Percentiles rank a stretch among this genome's conserved stretches.
phyloP scores from a whole-genome alignment of 768 basidiomycete genomes.

The Amanita phalloides region DNA sequence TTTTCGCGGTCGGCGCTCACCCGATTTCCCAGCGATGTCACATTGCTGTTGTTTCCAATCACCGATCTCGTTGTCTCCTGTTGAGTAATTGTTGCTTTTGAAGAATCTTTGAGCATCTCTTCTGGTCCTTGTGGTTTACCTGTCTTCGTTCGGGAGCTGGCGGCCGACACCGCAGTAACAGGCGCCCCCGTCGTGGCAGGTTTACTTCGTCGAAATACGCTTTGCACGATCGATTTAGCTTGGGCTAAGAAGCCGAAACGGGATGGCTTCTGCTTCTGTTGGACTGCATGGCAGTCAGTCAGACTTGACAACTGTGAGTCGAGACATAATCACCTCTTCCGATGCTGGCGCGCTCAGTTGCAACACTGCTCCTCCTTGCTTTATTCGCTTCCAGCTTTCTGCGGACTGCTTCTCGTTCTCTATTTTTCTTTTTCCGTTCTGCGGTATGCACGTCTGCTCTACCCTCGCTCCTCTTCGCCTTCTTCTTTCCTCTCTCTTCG shows the following conservation, averaged over 20 bases:
- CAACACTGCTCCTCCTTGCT: conserved; percentile 57
- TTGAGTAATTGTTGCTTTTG: background rate
- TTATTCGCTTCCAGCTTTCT: conserved; percentile 57
- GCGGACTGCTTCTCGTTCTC: conserved; percentile 47
- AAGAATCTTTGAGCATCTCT: background rate
- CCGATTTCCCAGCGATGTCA: background rate
- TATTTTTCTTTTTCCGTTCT: conserved; percentile 33
- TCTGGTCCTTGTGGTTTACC: background rate
- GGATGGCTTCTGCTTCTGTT: conserved; percentile 36
- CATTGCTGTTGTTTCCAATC: background rate
- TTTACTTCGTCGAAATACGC: conserved; percentile 55
- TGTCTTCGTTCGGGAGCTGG: conserved; percentile 5
- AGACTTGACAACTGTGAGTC: background rate
- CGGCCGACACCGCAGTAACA: conserved; percentile 1
- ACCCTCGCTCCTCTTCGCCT: conserved; percentile 12
- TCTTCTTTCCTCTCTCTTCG: conserved; percentile 24
- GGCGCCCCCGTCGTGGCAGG: conserved; percentile 8
- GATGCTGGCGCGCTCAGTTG: conserved; percentile 29
- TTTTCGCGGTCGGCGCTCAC: background rate
- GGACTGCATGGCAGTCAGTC: conserved; percentile 14
- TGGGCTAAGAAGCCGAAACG: conserved; percentile 64
- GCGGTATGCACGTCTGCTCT: conserved; percentile 27
- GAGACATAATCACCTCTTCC: conserved; percentile 12
- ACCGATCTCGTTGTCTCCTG: background rate
- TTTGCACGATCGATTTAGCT: conserved; percentile 61